These are phyloP conservation scores for Melampsora larici-populina DNA, from an alignment of 1,284 basidiomycete genomes.

Conservation along the genomic window DNA sequence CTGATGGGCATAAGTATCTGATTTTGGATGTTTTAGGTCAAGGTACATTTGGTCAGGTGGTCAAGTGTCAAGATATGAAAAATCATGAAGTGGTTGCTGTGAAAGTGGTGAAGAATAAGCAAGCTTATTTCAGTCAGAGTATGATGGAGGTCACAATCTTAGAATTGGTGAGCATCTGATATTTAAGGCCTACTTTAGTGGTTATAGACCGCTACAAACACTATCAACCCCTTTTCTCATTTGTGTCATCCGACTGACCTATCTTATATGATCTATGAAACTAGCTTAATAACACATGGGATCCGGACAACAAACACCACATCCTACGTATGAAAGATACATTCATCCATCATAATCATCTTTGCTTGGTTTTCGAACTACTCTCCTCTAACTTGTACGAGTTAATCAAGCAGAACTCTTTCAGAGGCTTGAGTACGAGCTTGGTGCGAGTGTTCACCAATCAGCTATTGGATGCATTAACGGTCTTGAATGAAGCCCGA, in stretches of 20 bases:
- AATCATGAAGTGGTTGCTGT: slow-evolving; percentile 97
- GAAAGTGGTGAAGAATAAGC: slow-evolving; percentile 99
- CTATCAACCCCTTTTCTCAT: not conserved
- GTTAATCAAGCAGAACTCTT: slow-evolving; percentile 99
- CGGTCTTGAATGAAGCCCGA: slow-evolving; percentile 87
- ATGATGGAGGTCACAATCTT: slow-evolving; percentile 99
- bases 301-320: slow-evolving; percentile 92
- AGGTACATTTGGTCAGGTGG: slow-evolving; percentile 98
- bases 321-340: slow-evolving; percentile 91
- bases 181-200: not conserved
- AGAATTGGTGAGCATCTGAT: slow-evolving; percentile 68
- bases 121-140: slow-evolving; percentile 97
- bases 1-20: slow-evolving; percentile 67
- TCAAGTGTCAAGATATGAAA: slow-evolving; percentile 99
- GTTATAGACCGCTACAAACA: not conserved
- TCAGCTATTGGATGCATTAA: slow-evolving; percentile 86
- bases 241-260: not conserved
- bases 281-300: slow-evolving; percentile 84
- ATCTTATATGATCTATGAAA: slow-evolving; percentile 29
- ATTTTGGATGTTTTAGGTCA: slow-evolving; percentile 97
- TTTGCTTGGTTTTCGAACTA: slow-evolving; percentile 96
- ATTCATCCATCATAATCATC: slow-evolving; percentile 92
- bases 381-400: slow-evolving; percentile 97
- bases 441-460: slow-evolving; percentile 97
- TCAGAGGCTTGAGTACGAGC: slow-evolving; percentile 92